phyloP scores from a whole-genome alignment of 257 asterid species.

The Coffea canephora region DNA sequence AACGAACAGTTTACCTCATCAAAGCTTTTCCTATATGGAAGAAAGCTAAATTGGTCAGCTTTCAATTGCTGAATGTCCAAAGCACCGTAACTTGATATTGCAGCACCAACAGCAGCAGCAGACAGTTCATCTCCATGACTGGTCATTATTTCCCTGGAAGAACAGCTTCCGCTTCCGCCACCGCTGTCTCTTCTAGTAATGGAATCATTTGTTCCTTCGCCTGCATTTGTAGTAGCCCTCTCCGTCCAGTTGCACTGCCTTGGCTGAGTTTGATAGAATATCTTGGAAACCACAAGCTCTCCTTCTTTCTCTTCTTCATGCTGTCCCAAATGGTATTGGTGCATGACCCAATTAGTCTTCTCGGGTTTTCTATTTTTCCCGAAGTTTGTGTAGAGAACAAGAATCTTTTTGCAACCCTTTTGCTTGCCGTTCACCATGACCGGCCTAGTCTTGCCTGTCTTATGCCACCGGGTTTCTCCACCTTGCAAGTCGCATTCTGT shows the following conservation, averaged over 20 bases:
- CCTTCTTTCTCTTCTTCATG: constrained; percentile 94
- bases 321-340: constrained; percentile 89
- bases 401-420: constrained; percentile 92
- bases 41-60: constrained; percentile 67
- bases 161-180: constrained; percentile 42
- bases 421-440: constrained; percentile 88
- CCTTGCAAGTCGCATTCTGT: constrained; percentile 83
- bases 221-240: constrained; percentile 13
- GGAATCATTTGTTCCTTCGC: constrained; percentile 26
- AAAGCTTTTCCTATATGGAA: constrained; percentile 66
- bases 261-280: constrained; percentile 92
- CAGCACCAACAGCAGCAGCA: constrained; percentile 40
- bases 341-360: constrained; percentile 99
- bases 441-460: constrained; percentile 95
- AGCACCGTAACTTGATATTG: constrained; percentile 45
- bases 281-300: constrained; percentile 89
- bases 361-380: constrained; percentile 95
- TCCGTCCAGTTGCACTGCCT: constrained; percentile 87
- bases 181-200: constrained; percentile 45
- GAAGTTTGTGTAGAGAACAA: constrained; percentile 90
- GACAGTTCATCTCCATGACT: constrained; percentile 50
- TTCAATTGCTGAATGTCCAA: constrained; percentile 68
- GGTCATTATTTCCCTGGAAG: constrained; percentile 48
- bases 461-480: constrained; percentile 99
- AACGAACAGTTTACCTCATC: constrained; percentile 58